Percentiles rank a stretch among this genome's conserved stretches.
Conservation (phyloP, 805 yeast species). For the Pachysolen tannophilus region DNA sequence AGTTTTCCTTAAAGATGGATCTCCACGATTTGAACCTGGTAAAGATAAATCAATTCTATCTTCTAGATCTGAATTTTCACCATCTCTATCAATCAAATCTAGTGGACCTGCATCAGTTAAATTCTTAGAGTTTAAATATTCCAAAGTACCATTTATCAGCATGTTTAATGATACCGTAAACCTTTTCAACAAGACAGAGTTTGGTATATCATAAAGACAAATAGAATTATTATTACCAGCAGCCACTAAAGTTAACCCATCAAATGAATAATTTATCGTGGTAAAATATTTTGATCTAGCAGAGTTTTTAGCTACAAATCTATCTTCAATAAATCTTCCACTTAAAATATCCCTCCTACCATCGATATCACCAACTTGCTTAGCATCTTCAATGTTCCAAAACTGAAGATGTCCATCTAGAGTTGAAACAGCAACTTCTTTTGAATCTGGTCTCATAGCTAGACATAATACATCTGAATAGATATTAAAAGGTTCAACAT, state of each 20-base stretch:
- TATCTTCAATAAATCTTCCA: slow-evolving; percentile 77
- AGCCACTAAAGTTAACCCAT: slow-evolving; percentile 81
- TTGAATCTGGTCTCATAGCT: slow-evolving; percentile 88
- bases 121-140: slow-evolving; percentile 66
- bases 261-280: slow-evolving; percentile 77
- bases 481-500: slow-evolving; percentile 85
- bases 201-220: slow-evolving; percentile 83
- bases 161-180: slow-evolving; percentile 84
- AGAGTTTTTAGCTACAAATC: slow-evolving; percentile 74
- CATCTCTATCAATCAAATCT: slow-evolving; percentile 75
- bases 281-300: slow-evolving; percentile 80
- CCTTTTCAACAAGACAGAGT: slow-evolving; percentile 76
- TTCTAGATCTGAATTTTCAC: slow-evolving; percentile 79
- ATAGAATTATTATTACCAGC: slow-evolving; percentile 91
- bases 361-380: slow-evolving; percentile 77
- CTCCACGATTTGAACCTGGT: slow-evolving; percentile 83
- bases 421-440: slow-evolving; percentile 80
- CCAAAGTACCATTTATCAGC: slow-evolving; percentile 83
- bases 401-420: slow-evolving; percentile 80
- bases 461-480: slow-evolving; percentile 77
- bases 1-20: slow-evolving; percentile 63
- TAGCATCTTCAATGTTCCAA: slow-evolving; percentile 77
- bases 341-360: slow-evolving; percentile 79
- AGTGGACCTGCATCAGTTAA: slow-evolving; percentile 86
- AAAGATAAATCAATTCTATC: slow-evolving; percentile 67